These are phyloP conservation scores for Colletotrichum orbiculare DNA, from an alignment of 2,329 filamentous ascomycete genomes.

Conservation along the genomic window DNA sequence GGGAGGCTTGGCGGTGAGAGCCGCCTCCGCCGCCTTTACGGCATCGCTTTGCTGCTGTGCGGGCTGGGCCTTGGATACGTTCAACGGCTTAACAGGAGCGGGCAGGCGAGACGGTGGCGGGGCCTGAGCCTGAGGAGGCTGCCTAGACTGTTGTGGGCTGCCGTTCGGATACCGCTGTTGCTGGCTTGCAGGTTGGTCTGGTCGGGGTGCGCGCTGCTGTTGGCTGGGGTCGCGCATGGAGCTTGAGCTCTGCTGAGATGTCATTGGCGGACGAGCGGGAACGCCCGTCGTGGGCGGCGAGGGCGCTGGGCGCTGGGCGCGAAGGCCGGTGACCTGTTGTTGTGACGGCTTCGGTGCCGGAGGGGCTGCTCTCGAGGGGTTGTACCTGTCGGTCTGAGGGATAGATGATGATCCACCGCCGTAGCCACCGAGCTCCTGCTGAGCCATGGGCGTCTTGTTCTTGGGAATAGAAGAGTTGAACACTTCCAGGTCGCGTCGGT, in stretches of 20 bases:
- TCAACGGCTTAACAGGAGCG: conserved; percentile 80
- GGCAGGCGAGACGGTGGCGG: conserved; percentile 61
- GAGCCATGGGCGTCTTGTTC: conserved; percentile 80
- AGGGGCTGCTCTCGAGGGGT: conserved; percentile 87
- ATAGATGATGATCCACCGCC: conserved; percentile 60
- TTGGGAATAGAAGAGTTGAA: conserved; percentile 93
- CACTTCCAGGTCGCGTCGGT: conserved; percentile 81
- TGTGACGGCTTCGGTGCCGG: conserved; percentile 73
- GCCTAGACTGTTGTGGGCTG: conserved; percentile 61
- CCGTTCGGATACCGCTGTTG: conserved; percentile 64
- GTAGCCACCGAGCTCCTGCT: conserved; percentile 88
- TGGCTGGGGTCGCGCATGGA: conserved; percentile 57
- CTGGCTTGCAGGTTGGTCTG: conserved; percentile 58
- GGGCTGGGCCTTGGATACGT: conserved; percentile 75
- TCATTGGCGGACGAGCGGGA: conserved; percentile 57
- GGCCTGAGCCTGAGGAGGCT: conserved; percentile 42
- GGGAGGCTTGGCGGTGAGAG: conserved; percentile 84
- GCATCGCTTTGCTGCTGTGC: conserved; percentile 68
- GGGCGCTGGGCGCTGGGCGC: conserved; percentile 86
- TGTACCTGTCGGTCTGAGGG: conserved; percentile 75
- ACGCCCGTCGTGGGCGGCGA: conserved; percentile 65
- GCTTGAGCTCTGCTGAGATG: conserved; percentile 62
- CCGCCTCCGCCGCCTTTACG: conserved; percentile 90
- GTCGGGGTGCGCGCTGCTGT: conserved; percentile 57
- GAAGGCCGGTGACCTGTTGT: conserved; percentile 65